phyloP scores from a whole-genome alignment of 306 rosid species.

The Quercus robur region DNA sequence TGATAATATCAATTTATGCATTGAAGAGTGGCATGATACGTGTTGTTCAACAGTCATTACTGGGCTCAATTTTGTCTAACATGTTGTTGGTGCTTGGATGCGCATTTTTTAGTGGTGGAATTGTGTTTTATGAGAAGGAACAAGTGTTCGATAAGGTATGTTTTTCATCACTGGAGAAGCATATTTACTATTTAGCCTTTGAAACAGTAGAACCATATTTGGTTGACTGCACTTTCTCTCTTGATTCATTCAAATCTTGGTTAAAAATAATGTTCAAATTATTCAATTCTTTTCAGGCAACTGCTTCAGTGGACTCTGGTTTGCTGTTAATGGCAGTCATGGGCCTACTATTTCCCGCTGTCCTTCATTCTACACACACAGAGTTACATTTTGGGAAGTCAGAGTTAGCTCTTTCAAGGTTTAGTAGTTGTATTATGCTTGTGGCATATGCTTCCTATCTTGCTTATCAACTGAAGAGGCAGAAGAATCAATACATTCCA shows the following conservation, averaged over 20 bases:
- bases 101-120: constrained; percentile 81
- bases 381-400: constrained; percentile 61
- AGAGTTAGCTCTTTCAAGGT: constrained; percentile 67
- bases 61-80: constrained; percentile 87
- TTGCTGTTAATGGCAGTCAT: constrained; percentile 72
- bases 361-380: constrained; percentile 58
- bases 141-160: constrained; percentile 76
- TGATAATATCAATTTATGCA: constrained; percentile 82
- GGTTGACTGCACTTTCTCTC: not conserved
- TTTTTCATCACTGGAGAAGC: not conserved
- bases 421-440: constrained; percentile 69
- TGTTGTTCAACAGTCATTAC: constrained; percentile 78
- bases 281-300: constrained; percentile 23
- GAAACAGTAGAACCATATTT: not conserved
- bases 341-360: constrained; percentile 65
- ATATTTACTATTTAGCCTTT: not conserved
- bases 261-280: not conserved
- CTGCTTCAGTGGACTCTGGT: constrained; percentile 67
- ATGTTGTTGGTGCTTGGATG: constrained; percentile 93
- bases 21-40: constrained; percentile 67
- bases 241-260: not conserved
- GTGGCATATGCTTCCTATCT: constrained; percentile 69
- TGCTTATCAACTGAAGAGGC: constrained; percentile 70
- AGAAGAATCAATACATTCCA: constrained; percentile 38
- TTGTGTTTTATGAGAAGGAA: constrained; percentile 48